Base-by-base conservation (phyloP, 2,329 filamentous ascomycete genomes). In the Trichoderma asperellum region DNA sequence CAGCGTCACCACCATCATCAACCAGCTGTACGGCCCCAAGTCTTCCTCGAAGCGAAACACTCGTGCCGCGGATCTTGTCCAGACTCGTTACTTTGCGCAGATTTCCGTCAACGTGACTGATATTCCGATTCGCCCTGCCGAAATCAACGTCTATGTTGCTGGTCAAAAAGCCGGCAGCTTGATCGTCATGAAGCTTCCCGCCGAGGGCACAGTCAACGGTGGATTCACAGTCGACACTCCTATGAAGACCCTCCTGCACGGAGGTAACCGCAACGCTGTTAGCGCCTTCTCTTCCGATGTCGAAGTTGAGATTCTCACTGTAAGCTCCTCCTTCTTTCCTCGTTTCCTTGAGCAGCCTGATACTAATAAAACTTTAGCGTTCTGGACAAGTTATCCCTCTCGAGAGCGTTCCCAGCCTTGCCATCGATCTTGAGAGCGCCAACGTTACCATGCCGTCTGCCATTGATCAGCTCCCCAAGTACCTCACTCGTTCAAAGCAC, bases 221-320 rank as follows among this genome's bases (percentile, higher is more conserved):
- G 75, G 74, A 29, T 75, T 81, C 47, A 79, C 84, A 59, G 79
- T 84, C 61, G 80, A 82, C 70, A 88, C 90, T 73, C 91, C 91
- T 11, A 91, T 94, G 78, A 89, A 91, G 75, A 73, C 16, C 8
- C 57, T 70, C 34, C 29, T 88, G 0, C 49, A 74, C 75, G 55
- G 49, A 68, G 47, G 70, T 67, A 29, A 58, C 68, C 7, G 70
- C 24, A 73, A 75, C 53, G 72, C 75, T 52, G 72, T 78, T 14
- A 69, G 73, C 34, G 70, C 70, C 7, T 73, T 80, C 66, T 70
- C 73, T 34, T 69, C 68, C n/a, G 73, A 74, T 4, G 70, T 82
- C 10, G 71, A 77, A 60, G 73, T 81, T 21, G 74, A 78, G 65
- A 78, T 82, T 56, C 69, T 74, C 63, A 79, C 79, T 71, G 79